Evolutionary conservation across 2,329 filamentous ascomycete species (phyloP).

Genomic region (Botrytis aclada): DNA sequence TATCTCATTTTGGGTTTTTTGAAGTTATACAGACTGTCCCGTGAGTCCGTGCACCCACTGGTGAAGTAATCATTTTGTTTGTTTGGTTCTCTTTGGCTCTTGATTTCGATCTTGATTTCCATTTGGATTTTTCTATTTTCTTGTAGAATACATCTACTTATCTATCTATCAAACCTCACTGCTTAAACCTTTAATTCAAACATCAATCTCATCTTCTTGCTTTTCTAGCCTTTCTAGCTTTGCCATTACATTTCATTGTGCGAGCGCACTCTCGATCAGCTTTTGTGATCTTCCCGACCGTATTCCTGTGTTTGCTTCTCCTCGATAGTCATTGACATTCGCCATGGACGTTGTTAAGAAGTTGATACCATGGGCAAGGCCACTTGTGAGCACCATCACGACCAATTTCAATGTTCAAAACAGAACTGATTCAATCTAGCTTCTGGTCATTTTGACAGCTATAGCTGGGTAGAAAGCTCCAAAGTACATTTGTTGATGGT

Average conservation of each 20-base stretch:
- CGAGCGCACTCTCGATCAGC: not conserved
- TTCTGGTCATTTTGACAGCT: conserved; percentile 30
- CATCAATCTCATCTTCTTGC: not conserved
- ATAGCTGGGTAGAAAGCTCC: conserved; percentile 31
- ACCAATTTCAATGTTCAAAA: not conserved
- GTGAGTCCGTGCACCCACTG: no score
- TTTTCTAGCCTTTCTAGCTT: not conserved
- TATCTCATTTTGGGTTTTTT: no score
- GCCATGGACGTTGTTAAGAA: conserved; percentile 24
- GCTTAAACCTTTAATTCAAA: not conserved
- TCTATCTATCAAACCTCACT: not conserved
- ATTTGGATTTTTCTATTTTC: not conserved
- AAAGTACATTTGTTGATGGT: not conserved
- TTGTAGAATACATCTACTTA: not conserved
- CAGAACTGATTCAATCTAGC: conserved; percentile 26
- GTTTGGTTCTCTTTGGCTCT: not conserved
- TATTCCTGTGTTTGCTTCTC: not conserved
- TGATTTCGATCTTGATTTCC: not conserved
- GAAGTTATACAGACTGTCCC: no score
- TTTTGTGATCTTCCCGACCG: not conserved
- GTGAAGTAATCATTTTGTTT: not conserved
- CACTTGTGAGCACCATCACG: conserved; percentile 27
- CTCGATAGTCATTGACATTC: conserved; percentile 5
- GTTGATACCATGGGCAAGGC: conserved; percentile 24
- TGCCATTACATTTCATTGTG: not conserved